phyloP scores from a whole-genome alignment of 305 asterid genomes.

The Ajuga reptans region DNA sequence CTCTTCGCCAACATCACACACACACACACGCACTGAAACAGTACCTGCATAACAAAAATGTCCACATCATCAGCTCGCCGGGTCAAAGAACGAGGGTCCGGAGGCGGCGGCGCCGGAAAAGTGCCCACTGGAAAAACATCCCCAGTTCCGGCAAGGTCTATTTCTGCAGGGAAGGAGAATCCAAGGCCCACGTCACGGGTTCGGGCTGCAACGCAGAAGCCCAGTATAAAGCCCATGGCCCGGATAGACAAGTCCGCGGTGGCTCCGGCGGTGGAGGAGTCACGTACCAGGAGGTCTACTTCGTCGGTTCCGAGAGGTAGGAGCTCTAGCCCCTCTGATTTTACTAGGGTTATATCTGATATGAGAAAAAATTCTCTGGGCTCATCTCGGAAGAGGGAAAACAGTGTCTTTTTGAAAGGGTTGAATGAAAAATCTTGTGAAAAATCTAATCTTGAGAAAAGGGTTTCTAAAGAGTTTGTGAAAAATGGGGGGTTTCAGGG shows the following conservation, averaged over 20 bases:
- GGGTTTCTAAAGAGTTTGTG: conserved; percentile 25
- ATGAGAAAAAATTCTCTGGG: conserved; percentile 32
- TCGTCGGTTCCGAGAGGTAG: conserved; percentile 85
- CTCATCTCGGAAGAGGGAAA: conserved; percentile 19
- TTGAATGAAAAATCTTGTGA: conserved; percentile 26
- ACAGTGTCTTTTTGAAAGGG: conserved; percentile 9
- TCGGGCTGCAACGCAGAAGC: conserved; percentile 63
- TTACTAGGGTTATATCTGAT: conserved; percentile 48
- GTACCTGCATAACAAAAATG: conserved; percentile 27
- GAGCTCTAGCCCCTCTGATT: conserved; percentile 78
- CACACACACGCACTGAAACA: background rate
- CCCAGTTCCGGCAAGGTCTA: conserved; percentile 43
- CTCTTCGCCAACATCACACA: conserved; percentile 1
- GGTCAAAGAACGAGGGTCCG: conserved; percentile 52
- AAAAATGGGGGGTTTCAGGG: conserved; percentile 26
- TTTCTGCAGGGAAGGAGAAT: conserved; percentile 70
- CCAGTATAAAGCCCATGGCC: conserved; percentile 54
- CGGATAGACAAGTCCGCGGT: conserved; percentile 49
- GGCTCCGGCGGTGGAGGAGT: conserved; percentile 26
- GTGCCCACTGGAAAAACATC: conserved; percentile 33
- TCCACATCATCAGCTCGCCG: conserved; percentile 59
- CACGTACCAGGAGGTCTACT: conserved; percentile 49
- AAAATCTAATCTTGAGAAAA: conserved; percentile 31
- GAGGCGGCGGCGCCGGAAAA: conserved; percentile 35
- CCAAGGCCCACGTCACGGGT: conserved; percentile 51